Conservation (phyloP, 2,329 filamentous ascomycete genomes). For the Colletotrichum neosansevieriae region DNA sequence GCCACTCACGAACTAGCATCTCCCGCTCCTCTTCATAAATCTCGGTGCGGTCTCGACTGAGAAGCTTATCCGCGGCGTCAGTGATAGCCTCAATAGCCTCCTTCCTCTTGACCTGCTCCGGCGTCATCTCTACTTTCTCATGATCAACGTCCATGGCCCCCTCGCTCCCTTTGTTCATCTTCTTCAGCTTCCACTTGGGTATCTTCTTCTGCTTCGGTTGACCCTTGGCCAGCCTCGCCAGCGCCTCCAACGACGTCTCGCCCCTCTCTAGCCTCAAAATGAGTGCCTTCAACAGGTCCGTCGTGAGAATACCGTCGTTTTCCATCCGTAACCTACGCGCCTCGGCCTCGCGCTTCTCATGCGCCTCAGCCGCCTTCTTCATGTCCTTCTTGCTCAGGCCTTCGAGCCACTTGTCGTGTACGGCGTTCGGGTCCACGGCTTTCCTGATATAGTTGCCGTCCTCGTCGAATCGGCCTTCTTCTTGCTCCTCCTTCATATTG, state of each 20-base stretch:
- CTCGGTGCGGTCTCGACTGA: slow-evolving; percentile 86
- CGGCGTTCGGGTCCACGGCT: slow-evolving; percentile 87
- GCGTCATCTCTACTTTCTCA: slow-evolving; percentile 67
- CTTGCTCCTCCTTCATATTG: slow-evolving; percentile 90
- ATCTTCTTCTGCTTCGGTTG: slow-evolving; percentile 68
- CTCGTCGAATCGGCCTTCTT: slow-evolving; percentile 93
- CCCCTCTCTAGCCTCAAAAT: slow-evolving; percentile 81
- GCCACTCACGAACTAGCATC: slow-evolving; percentile 83
- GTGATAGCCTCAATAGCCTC: slow-evolving; percentile 85
- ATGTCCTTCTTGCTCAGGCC: slow-evolving; percentile 96
- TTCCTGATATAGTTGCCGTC: slow-evolving; percentile 92
- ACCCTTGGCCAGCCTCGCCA: slow-evolving; percentile 81
- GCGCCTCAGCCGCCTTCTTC: slow-evolving; percentile 85
- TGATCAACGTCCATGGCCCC: slow-evolving; percentile 78
- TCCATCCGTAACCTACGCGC: slow-evolving; percentile 76
- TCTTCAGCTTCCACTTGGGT: slow-evolving; percentile 79
- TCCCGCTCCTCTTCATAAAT: slow-evolving; percentile 93
- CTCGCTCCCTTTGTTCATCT: slow-evolving; percentile 65
- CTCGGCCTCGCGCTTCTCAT: slow-evolving; percentile 86
- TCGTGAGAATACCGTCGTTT: slow-evolving; percentile 80
- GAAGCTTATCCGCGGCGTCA: slow-evolving; percentile 87
- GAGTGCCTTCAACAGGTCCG: slow-evolving; percentile 79
- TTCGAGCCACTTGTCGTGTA: slow-evolving; percentile 93
- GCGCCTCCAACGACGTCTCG: slow-evolving; percentile 89
- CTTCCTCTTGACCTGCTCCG: slow-evolving; percentile 76